phyloP scores from a whole-genome alignment of 192 early-diverging fungal species.

The Funneliformis mosseae region DNA sequence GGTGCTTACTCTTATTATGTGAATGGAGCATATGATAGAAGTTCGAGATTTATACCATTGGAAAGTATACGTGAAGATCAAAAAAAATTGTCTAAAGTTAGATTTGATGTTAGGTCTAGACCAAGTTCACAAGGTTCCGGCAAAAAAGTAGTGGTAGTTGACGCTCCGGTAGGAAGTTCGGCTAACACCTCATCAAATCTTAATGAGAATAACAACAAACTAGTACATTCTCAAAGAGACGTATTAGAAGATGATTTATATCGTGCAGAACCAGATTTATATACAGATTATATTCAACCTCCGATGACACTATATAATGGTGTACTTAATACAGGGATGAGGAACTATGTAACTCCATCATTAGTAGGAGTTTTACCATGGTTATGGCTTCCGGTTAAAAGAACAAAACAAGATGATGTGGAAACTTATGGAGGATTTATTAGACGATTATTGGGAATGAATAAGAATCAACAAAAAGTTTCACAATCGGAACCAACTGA shows the following conservation, averaged over 20 bases:
- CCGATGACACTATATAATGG: conserved; percentile 71
- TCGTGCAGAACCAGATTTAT: conserved; percentile 60
- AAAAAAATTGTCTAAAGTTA: background rate
- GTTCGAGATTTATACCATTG: conserved; percentile 52
- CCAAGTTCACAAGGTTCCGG: background rate
- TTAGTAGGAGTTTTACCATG: conserved; percentile 65
- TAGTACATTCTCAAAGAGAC: conserved; percentile 31
- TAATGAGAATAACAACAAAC: conserved; percentile 9
- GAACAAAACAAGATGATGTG: background rate
- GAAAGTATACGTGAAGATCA: conserved; percentile 41
- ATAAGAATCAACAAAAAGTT: background rate
- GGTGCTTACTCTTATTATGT: conserved; percentile 49
- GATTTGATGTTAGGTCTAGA: background rate
- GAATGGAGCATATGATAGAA: conserved; percentile 44
- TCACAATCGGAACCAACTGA: no score
- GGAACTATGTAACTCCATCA: conserved; percentile 67
- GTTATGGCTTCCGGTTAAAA: conserved; percentile 72
- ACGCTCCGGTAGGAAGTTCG: background rate
- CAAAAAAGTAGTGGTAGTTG: background rate
- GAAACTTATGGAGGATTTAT: background rate
- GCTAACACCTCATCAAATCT: background rate
- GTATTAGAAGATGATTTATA: conserved; percentile 65
- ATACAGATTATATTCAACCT: conserved; percentile 74
- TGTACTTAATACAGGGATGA: conserved; percentile 71
- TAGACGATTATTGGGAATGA: conserved; percentile 14